phyloP scores from a whole-genome alignment of 129 eudicot species.

The Flaveria brownii region DNA sequence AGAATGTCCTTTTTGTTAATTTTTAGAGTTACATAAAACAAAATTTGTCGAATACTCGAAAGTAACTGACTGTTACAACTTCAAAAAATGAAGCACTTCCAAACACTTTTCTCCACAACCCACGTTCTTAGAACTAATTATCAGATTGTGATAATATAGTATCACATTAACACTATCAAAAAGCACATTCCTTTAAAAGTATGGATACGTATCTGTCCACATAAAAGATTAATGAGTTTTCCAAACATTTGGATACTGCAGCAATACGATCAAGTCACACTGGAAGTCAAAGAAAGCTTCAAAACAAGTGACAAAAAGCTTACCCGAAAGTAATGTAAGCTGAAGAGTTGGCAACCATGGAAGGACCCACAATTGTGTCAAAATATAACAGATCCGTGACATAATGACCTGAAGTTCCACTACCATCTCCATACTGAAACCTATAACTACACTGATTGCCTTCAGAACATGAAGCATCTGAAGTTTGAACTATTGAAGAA shows the following conservation, averaged over 20 bases:
- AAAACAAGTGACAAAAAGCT: conserved; percentile 28
- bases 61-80: not conserved
- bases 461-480: conserved; percentile 68
- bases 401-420: conserved; percentile 89
- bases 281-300: conserved; percentile 5
- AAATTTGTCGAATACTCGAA: not conserved
- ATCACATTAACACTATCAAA: not conserved
- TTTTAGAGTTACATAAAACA: not conserved
- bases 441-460: conserved; percentile 73
- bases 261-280: not conserved
- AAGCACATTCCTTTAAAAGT: not conserved
- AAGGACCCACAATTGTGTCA: conserved; percentile 65
- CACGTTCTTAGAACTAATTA: not conserved
- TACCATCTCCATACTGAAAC: conserved; percentile 89
- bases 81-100: not conserved
- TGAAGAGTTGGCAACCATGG: conserved; percentile 81
- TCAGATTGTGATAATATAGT: not conserved
- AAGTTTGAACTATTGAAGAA: conserved; percentile 53
- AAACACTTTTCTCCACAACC: not conserved
- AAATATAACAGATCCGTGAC: conserved; percentile 78
- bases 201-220: not conserved
- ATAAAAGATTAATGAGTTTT: not conserved
- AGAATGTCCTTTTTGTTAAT: conserved; percentile 1
- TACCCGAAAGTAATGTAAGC: conserved; percentile 89
- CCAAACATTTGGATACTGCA: not conserved